Base-by-base conservation (phyloP, 257 asterid species). In the Nicotiana noctiflora region DNA sequence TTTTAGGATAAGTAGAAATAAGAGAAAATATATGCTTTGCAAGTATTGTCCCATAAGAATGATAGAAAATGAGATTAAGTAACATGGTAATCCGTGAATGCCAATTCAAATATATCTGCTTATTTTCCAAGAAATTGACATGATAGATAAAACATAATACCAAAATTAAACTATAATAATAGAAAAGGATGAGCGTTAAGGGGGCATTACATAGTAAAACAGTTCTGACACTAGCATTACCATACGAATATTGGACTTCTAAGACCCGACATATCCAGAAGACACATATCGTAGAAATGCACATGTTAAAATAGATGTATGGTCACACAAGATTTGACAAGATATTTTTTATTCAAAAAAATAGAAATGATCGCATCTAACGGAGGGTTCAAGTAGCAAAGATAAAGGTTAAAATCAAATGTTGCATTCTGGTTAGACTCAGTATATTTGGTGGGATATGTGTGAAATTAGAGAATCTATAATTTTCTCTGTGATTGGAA, bases 41-140 rank as follows among this genome's bases (percentile, higher is more conserved):
- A 70, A 70, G 57, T 70, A 70, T n/a, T 44, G 34, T 68, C 77
- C 78, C 78, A 72, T n/a, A 14, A 46, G 78, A 64, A 23, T 23
- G 55, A 62, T 8, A 37, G n/a, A 14, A 70, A 70, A 44, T 37
- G 77, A 40, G 17, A 40, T 19, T 14, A n/a, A 51, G 6, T 18
- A 51, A 51, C 17, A 51, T 51, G 15, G 56, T 51, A 51, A 14
- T 51, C 17, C 17, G 56, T 51, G 56, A 51, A 51, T 51, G 56
- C 18, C 56, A 51, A 51, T 14, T 51, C 56, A 13, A 14, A 51
- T 51, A 51, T 14, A 11, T 51, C 6, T 51, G 6, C 56, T 51
- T 51, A 51, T 11, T 51, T 51, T 51, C 18, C 56, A 13, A 51
- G 56, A 51, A 51, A 51, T 10, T 14, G 56, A 12, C 56, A 12